Evolutionary conservation across 768 basidiomycete genomes (phyloP), one percentile per base, ranked within the genome.

Genomic region (Omphalotus guepiniiformis): DNA sequence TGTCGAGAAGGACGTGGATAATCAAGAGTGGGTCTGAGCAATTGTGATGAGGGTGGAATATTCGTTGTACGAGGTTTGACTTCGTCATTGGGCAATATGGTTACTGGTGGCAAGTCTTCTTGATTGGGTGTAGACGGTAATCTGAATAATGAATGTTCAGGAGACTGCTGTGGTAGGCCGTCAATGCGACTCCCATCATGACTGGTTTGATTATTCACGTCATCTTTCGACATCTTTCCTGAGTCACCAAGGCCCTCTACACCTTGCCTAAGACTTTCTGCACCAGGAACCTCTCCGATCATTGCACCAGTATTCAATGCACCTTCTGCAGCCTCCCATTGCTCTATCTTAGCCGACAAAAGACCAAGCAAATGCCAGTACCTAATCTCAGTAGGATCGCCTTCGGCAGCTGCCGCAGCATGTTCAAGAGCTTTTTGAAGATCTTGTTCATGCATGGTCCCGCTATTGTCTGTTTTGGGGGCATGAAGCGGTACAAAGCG

Each of bases 301-400:
- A 65, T 78, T 2, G 85, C 76, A 21, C 88, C 94, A n/a, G 82
- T 72, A 44, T 93, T 88, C 30, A 94, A 63, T 3, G 93, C 82
- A 50, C 82, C 81, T 26, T 69, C 69, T 0, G 94, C 92, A 9
- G 83, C 87, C 27, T 65, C 66, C 88, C 90, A 91, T 54, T 92
- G 83, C 52, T 86, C 89, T 23, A 73, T 69, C 7, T 87, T 84
- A 0, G 83, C 82, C n/a, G 94, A 72, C 9, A 95, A 63, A 4
- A 97, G 68, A 0, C 88, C 92, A 0, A 97, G 74, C 13, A 97
- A 76, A 64, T 97, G 95, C 94, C 93, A 97, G 44, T 88, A 85
- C 34, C 89, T 76, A 21, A 88, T 67, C 47, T 78, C 75, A 32
- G 57, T 61, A 0, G 84, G 70, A 25, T 85, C 80, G 5, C 74